Percentiles rank a stretch among this genome's conserved stretches.
Evolutionary conservation across 2,329 filamentous ascomycete genomes (phyloP).

Genomic region (Endoconidiophora laricicola): DNA sequence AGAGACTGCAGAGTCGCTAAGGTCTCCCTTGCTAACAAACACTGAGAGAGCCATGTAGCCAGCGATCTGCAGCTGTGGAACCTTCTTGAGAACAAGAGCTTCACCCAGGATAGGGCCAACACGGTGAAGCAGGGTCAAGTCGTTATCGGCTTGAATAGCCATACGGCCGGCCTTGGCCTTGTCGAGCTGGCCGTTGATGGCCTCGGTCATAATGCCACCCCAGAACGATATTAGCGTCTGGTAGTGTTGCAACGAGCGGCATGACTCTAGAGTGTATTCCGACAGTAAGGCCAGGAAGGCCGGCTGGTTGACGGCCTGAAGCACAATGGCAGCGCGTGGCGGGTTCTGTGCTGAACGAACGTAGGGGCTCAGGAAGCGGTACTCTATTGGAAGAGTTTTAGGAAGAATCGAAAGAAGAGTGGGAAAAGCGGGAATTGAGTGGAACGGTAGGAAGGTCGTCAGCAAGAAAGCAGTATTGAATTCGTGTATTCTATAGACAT

Average conservation of each 20-base stretch:
- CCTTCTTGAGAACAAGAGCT: slow-evolving; percentile 57
- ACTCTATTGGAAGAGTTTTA: slow-evolving; percentile 51
- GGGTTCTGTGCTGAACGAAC: slow-evolving; percentile 59
- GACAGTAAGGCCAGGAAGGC: slow-evolving; percentile 64
- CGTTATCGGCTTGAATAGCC: slow-evolving; percentile 61
- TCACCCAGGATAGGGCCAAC: slow-evolving; percentile 56
- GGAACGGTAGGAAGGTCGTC: slow-evolving; percentile 82
- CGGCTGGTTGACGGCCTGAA: slow-evolving; percentile 64
- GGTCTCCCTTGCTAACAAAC: slow-evolving; percentile 62
- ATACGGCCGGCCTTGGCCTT: slow-evolving; percentile 57
- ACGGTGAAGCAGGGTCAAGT: slow-evolving; percentile 58
- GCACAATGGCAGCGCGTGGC: slow-evolving; percentile 66
- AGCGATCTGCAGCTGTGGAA: slow-evolving; percentile 64
- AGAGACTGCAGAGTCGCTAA: slow-evolving; percentile 66
- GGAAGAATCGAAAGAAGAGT: slow-evolving; percentile 80
- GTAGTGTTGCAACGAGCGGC: slow-evolving; percentile 56
- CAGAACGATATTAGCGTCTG: slow-evolving; percentile 73
- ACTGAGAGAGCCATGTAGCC: slow-evolving; percentile 86
- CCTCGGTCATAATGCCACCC: slow-evolving; percentile 75
- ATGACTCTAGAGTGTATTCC: slow-evolving; percentile 58
- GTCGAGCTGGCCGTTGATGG: slow-evolving; percentile 69
- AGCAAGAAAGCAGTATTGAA: slow-evolving; percentile 67
- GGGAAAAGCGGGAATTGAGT: slow-evolving; percentile 68
- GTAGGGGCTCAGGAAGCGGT: slow-evolving; percentile 77
- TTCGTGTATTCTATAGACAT: slow-evolving; percentile 57